Evolutionary conservation across 2,329 filamentous ascomycete genomes (phyloP), one percentile per base, ranked within the genome.

Genomic region (Trichoderma arundinaceum): DNA sequence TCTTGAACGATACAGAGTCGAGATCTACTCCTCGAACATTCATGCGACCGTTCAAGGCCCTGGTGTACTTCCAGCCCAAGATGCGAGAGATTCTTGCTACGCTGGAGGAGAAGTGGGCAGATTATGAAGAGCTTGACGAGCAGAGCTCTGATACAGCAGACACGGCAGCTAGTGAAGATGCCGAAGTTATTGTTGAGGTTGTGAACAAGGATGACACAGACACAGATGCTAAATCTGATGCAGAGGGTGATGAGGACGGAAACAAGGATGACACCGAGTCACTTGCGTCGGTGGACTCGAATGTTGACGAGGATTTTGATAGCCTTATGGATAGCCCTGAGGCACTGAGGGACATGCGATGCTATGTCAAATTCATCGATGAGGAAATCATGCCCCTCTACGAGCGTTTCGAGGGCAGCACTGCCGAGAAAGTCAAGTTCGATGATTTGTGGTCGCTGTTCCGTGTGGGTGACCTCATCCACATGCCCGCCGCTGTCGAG

Each of bases 291-390:
- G 72, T 79, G 1, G 77, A 79, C 65, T 79, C 77, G 0, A 76
- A 77, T 44, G 75, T 73, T 5, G 74, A 75, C 35, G 73, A 74
- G 58, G 75, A 79, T 64, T 70, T 76, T 38, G 75, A 78, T 35
- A 67, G 69, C 2, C 69, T 78, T 60, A 79, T 79, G 76, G 75
- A 80, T 57, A 78, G 75, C 62, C 71, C 74, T 1, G 78, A 80
- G 61, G 78, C 78, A 0, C 71, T 80, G 15, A 69, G 73, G 2
- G 77, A 81, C 66, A 79, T 81, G 75, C 73, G 77, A 13, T 78
- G 75, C 74, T 82, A 81, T 44, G 77, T 82, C 53, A 69, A 80
- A 39, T 82, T 82, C 60, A 69, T 81, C n/a, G 79, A 81, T 46
- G 71, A 77, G 19, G 77, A 80, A 48, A 70, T 82, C 32, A 74